Conservation (phyloP, 2,329 filamentous ascomycete species). For the Purpureocillium takamizusanense region DNA sequence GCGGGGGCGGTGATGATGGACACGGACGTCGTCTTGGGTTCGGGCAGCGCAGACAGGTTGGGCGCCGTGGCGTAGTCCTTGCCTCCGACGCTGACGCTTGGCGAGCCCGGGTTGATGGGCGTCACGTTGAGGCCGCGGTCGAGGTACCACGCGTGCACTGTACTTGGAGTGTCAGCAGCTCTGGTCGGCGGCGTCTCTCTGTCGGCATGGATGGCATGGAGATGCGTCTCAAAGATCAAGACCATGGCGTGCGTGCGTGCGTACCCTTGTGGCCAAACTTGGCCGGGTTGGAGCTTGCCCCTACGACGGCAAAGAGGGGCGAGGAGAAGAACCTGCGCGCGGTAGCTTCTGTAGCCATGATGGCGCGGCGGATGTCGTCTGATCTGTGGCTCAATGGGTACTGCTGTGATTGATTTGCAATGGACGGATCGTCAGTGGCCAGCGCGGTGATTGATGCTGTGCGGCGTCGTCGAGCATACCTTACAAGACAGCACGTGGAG, state of each 20-base stretch:
- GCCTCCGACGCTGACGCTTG: conserved; percentile 52
- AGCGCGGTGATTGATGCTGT: too few relatives aligned
- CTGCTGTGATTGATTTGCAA: not conserved
- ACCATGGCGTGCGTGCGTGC: too few relatives aligned
- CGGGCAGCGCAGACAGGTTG: conserved; percentile 54
- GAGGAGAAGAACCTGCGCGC: conserved; percentile 74
- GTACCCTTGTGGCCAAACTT: conserved; percentile 87
- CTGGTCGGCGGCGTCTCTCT: too few relatives aligned
- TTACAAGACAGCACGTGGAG: not conserved
- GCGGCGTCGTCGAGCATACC: not conserved
- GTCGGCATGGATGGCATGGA: too few relatives aligned
- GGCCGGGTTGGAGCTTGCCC: conserved; percentile 72
- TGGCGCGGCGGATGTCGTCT: conserved; percentile 11
- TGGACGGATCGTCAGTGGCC: conserved; percentile 1
- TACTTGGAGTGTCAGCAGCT: too few relatives aligned
- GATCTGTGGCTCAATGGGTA: too few relatives aligned
- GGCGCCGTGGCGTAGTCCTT: conserved; percentile 55
- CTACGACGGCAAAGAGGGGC: conserved; percentile 76
- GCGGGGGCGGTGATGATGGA: conserved; percentile 82
- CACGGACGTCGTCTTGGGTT: conserved; percentile 63
- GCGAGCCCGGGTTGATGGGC: conserved; percentile 69
- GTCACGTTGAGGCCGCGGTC: conserved; percentile 65
- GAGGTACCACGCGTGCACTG: conserved; percentile 83
- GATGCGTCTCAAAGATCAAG: conserved; percentile 4
- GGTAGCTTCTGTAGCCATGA: conserved; percentile 59